phyloP scores from a whole-genome alignment of 2,329 filamentous ascomycete species.

The Penicillium aurantiogriseum region DNA sequence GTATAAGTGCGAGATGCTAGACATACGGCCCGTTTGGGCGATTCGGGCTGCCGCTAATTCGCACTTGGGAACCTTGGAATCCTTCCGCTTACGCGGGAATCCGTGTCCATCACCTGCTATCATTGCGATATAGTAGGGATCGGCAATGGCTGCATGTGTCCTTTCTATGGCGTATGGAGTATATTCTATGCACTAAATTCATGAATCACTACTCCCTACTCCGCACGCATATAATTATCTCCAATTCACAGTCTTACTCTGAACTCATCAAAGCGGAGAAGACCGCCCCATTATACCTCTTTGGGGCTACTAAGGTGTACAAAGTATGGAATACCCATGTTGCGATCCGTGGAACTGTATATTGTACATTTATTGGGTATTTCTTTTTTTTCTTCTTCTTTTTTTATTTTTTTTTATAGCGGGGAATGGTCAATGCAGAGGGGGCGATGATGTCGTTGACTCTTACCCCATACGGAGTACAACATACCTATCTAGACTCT shows the following conservation, averaged over 20 bases:
- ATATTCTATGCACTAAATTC: background rate
- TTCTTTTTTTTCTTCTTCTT: background rate
- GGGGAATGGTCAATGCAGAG: constrained; percentile 16
- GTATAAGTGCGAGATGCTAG: background rate
- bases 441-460: constrained; percentile 38
- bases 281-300: background rate
- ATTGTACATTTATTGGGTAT: background rate
- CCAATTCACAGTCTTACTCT: background rate
- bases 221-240: background rate
- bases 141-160: constrained; percentile 6
- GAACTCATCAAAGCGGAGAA: background rate
- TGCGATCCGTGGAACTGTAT: constrained; percentile 12
- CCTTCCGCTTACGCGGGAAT: background rate
- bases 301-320: constrained; percentile 1
- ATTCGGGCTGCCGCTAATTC: background rate
- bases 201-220: background rate
- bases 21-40: background rate
- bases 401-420: constrained; percentile 4
- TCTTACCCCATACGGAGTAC: background rate
- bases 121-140: constrained; percentile 5
- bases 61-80: background rate
- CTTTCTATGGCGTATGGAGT: background rate
- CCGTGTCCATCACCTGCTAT: background rate
- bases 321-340: background rate
- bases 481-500: background rate